These are phyloP conservation scores for Fusarium sambucinum DNA, from an alignment of 2,329 filamentous ascomycete genomes.

Conservation along the genomic window DNA sequence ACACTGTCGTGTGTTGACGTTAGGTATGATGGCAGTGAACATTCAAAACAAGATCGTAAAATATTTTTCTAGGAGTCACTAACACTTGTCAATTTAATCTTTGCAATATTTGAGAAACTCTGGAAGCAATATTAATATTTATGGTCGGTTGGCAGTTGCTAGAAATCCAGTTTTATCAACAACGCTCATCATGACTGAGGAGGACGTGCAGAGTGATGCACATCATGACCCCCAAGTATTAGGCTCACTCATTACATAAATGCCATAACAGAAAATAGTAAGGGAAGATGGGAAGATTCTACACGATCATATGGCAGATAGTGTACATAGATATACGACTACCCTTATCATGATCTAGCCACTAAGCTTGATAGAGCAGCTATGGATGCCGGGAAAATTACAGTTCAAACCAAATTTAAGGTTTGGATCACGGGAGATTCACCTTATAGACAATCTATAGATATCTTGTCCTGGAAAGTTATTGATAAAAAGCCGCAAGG, in stretches of 20 bases:
- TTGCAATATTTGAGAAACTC: not conserved
- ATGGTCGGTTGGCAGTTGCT: no score
- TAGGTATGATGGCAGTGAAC: no score
- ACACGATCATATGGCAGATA: not conserved
- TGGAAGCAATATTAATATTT: fast-evolving
- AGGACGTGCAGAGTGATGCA: not conserved
- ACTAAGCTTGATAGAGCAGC: not conserved
- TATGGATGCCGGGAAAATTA: no score
- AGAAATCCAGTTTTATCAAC: no score
- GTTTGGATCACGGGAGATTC: no score
- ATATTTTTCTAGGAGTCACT: no score
- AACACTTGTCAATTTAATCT: no score
- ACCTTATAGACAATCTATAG: not conserved
- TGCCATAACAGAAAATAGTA: fast-evolving
- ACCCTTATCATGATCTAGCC: not conserved
- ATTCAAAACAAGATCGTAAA: no score
- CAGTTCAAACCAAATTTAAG: no score
- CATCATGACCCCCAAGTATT: not conserved
- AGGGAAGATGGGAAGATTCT: no score
- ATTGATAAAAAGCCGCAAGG: not conserved
- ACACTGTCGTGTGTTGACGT: no score
- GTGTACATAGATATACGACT: not conserved
- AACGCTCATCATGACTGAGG: not conserved
- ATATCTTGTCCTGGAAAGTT: not conserved
- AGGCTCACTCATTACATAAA: not conserved